These are phyloP conservation scores for Hypomontagnella monticulosa DNA, from an alignment of 495 filamentous ascomycete genomes.

Conservation along the genomic window DNA sequence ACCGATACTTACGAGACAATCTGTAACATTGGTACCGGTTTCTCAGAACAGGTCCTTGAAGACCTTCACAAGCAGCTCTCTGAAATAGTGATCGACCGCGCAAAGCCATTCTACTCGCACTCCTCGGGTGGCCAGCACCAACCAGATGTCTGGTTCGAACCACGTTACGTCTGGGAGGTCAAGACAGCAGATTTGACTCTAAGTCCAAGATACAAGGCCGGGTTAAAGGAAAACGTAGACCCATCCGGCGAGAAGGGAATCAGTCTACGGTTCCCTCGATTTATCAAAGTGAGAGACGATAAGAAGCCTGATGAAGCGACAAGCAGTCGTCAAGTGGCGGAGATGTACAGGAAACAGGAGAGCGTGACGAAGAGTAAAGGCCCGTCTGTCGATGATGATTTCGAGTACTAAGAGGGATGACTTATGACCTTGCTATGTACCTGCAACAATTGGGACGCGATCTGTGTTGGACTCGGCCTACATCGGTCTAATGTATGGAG, in stretches of 20 bases:
- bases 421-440: conserved; percentile 11
- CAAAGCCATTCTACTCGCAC: conserved; percentile 95
- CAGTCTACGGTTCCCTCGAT: conserved; percentile 87
- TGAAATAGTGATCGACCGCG: conserved; percentile 79
- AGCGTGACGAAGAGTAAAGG: conserved; percentile 79
- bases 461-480: background rate
- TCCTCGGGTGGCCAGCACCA: conserved; percentile 85
- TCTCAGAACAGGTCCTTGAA: conserved; percentile 86
- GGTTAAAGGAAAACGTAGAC: conserved; percentile 70
- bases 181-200: conserved; percentile 95
- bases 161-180: conserved; percentile 94
- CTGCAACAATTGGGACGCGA: conserved; percentile 4
- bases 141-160: conserved; percentile 98
- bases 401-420: conserved; percentile 77
- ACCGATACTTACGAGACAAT: conserved; percentile 89
- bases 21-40: conserved; percentile 98
- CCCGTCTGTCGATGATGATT: conserved; percentile 93
- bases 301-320: conserved; percentile 96
- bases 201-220: conserved; percentile 90
- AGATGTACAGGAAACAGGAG: conserved; percentile 98
- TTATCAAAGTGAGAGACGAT: conserved; percentile 88
- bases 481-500: background rate
- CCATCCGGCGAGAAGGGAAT: conserved; percentile 82
- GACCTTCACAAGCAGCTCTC: conserved; percentile 78
- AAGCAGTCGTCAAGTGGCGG: conserved; percentile 80